phyloP scores from a whole-genome alignment of 805 yeast species.

The Starmerella tilneyi region DNA sequence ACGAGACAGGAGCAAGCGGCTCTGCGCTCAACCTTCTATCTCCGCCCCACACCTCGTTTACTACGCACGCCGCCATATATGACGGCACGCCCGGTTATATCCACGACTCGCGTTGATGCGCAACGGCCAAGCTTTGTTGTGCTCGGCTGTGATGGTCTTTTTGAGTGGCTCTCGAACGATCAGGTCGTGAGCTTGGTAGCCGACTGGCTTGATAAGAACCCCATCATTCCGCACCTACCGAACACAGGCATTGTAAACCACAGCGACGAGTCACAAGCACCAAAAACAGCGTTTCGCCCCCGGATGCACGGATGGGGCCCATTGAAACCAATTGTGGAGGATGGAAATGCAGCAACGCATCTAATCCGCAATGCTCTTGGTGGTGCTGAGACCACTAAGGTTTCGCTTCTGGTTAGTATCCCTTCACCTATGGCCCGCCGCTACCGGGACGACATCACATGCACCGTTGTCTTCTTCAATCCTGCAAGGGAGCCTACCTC shows the following conservation, averaged over 20 bases:
- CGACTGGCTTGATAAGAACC: conserved; percentile 75
- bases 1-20: conserved; percentile 59
- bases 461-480: conserved; percentile 76
- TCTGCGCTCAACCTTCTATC: conserved; percentile 64
- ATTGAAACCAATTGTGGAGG: conserved; percentile 42
- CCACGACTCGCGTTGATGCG: conserved; percentile 64
- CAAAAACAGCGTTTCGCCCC: conserved; percentile 45
- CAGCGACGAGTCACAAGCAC: conserved; percentile 32
- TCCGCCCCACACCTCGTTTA: conserved; percentile 54
- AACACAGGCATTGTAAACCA: conserved; percentile 37
- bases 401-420: conserved; percentile 73
- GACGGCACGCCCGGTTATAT: conserved; percentile 86
- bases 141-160: conserved; percentile 87
- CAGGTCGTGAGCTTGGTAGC: conserved; percentile 86
- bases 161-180: conserved; percentile 83
- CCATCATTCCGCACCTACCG: conserved; percentile 30
- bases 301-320: conserved; percentile 17
- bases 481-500: conserved; percentile 6
- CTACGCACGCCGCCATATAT: conserved; percentile 88
- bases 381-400: conserved; percentile 73
- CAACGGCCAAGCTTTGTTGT: conserved; percentile 72
- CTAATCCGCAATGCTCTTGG: conserved; percentile 87
- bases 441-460: conserved; percentile 90
- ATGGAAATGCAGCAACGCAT: conserved; percentile 82
- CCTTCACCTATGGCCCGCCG: conserved; percentile 87